phyloP scores from a whole-genome alignment of 176 grass and related monocot genomes.

The Aegilops sharonensis region DNA sequence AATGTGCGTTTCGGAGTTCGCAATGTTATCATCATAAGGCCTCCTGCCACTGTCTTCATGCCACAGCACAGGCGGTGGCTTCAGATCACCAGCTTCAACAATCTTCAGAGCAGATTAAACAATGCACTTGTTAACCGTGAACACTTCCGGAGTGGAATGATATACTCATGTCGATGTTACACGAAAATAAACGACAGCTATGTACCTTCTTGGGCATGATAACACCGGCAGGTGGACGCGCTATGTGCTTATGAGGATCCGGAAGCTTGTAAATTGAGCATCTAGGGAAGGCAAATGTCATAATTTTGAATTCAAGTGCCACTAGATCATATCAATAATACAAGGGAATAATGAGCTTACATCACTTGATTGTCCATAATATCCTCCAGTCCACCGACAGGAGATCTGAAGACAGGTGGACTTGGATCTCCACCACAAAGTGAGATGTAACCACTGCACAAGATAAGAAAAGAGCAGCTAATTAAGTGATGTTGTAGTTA shows the following conservation, averaged over 20 bases:
- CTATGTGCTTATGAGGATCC: slow-evolving; percentile 84
- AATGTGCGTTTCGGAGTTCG: not conserved
- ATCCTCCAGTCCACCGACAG: slow-evolving; percentile 71
- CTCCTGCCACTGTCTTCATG: slow-evolving; percentile 88
- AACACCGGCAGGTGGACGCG: slow-evolving; percentile 71
- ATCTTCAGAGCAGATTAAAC: slow-evolving; percentile 47
- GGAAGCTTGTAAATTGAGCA: slow-evolving; percentile 95
- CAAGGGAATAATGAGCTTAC: slow-evolving; percentile 43
- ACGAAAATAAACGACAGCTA: slow-evolving; percentile 5
- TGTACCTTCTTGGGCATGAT: slow-evolving; percentile 90
- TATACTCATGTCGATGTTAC: not conserved
- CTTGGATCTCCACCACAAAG: slow-evolving; percentile 87
- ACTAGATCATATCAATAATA: slow-evolving; percentile 14
- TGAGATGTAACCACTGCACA: slow-evolving; percentile 78
- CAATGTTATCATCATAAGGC: slow-evolving; percentile 53
- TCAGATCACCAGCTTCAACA: slow-evolving; percentile 81
- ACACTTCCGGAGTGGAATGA: not conserved
- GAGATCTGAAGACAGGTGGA: slow-evolving; percentile 82
- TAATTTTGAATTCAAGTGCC: slow-evolving; percentile 12
- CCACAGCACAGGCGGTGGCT: slow-evolving; percentile 90
- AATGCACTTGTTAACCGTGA: not conserved
- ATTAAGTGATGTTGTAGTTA: not conserved
- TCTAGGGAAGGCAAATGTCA: slow-evolving; percentile 45
- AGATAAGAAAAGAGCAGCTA: slow-evolving; percentile 24
- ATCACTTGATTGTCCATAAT: slow-evolving; percentile 99